phyloP scores from a whole-genome alignment of 305 asterid species.

The Solanum aculeatissimum region DNA sequence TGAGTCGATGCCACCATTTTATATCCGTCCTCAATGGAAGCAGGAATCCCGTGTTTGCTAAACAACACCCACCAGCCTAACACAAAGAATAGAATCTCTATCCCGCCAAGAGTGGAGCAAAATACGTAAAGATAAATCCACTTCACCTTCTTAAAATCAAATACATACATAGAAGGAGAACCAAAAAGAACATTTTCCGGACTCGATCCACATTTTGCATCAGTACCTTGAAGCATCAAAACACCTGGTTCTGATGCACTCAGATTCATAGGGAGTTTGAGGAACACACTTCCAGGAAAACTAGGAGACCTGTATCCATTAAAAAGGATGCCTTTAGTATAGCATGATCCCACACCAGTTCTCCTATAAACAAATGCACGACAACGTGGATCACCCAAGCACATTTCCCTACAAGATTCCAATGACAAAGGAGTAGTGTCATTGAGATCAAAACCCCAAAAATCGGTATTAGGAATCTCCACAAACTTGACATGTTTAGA shows the following conservation, averaged over 20 bases:
- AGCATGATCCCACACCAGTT: slow-evolving; percentile 37
- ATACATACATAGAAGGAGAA: slow-evolving; percentile 4
- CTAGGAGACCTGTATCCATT: slow-evolving; percentile 41
- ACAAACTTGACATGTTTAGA: slow-evolving; percentile 20
- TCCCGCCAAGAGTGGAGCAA: slow-evolving; percentile 22
- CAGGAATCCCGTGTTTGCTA: slow-evolving; percentile 31
- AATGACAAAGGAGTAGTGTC: not conserved
- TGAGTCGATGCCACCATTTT: slow-evolving; percentile 42
- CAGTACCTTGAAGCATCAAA: slow-evolving; percentile 13
- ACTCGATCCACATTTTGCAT: slow-evolving; percentile 11
- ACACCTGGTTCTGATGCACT: slow-evolving; percentile 11
- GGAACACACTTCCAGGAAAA: slow-evolving; percentile 31
- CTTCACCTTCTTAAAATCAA: not conserved
- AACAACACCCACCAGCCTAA: slow-evolving; percentile 60
- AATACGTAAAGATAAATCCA: slow-evolving; percentile 28
- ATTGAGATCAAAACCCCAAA: slow-evolving; percentile 50
- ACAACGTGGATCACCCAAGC: slow-evolving; percentile 31
- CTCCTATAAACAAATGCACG: slow-evolving; percentile 31
- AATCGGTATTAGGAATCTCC: slow-evolving; percentile 40
- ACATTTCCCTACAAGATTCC: slow-evolving; percentile 24
- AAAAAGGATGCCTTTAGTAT: slow-evolving; percentile 35
- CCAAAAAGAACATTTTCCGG: not conserved
- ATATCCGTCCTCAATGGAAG: slow-evolving; percentile 50
- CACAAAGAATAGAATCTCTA: slow-evolving; percentile 26
- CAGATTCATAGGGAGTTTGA: slow-evolving; percentile 33